Conservation (phyloP, 257 asterid species). For the Solanum chiquidenum region DNA sequence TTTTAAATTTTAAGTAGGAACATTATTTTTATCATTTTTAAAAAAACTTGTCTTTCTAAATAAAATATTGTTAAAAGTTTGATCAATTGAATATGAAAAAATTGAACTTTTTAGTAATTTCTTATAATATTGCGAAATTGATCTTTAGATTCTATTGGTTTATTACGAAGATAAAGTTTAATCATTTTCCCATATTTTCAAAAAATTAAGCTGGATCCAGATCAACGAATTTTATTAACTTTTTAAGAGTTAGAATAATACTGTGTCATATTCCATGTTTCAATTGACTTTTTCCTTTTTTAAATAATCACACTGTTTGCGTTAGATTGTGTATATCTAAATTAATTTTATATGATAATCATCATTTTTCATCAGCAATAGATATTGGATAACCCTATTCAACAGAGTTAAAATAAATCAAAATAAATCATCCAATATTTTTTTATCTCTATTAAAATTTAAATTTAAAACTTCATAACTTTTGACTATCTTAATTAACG, state of each 20-base stretch:
- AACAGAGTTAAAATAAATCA: background rate
- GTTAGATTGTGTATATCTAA: fast-evolving
- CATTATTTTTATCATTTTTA: too few species aligned
- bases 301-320: fast-evolving
- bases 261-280: background rate
- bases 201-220: background rate
- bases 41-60: too few species aligned
- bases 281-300: background rate
- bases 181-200: background rate
- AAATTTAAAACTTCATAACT: background rate
- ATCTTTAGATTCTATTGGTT: background rate
- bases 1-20: too few species aligned
- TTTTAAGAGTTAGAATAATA: background rate
- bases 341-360: background rate
- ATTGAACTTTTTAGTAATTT: background rate
- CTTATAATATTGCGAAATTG: too few species aligned
- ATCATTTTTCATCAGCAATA: background rate
- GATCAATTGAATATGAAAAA: background rate
- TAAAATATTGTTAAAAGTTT: background rate
- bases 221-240: background rate
- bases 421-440: background rate
- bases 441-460: background rate
- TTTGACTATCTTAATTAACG: background rate
- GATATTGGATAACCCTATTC: fast-evolving
- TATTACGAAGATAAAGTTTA: background rate